A percentile compares a stretch with the other conserved stretches of the same genome.
Conservation (phyloP, 75 land plant species). For the Ceratopteris richardii region DNA sequence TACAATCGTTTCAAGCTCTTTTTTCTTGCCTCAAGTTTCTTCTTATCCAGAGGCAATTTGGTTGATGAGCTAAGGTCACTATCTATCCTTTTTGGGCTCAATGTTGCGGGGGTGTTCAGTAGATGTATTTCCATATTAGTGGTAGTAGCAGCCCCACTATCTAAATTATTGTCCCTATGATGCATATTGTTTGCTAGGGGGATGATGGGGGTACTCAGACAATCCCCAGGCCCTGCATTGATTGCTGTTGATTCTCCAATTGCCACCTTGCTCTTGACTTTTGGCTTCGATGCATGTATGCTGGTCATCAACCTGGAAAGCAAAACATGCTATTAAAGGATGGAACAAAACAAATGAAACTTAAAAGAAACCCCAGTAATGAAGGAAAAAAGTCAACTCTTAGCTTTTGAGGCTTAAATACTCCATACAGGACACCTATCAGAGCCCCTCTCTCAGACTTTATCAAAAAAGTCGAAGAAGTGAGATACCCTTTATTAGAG, state of each 20-base stretch:
- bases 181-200: conserved; percentile 22
- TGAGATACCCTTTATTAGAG: too few relatives aligned
- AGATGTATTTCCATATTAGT: conserved; percentile 9
- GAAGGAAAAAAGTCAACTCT: too few relatives aligned
- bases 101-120: not conserved
- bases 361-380: too few relatives aligned
- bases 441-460: too few relatives aligned
- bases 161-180: conserved; percentile 21
- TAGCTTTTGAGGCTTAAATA: too few relatives aligned
- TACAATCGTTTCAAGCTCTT: conserved; percentile 81
- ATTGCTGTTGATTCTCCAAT: conserved; percentile 73
- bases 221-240: not conserved
- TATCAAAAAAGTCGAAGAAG: too few relatives aligned
- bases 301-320: conserved; percentile 74
- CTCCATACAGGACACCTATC: too few relatives aligned
- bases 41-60: conserved; percentile 58
- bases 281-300: conserved; percentile 80
- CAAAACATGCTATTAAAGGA: too few relatives aligned
- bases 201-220: conserved; percentile 7
- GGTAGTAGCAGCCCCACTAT: conserved; percentile 22
- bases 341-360: too few relatives aligned
- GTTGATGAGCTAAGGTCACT: conserved; percentile 4
- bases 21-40: conserved; percentile 91
- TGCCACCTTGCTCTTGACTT: conserved; percentile 53
- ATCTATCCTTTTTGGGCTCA: not conserved